These are phyloP conservation scores for Hydnomerulius pinastri DNA, from an alignment of 768 basidiomycete genomes.

Conservation along the genomic window DNA sequence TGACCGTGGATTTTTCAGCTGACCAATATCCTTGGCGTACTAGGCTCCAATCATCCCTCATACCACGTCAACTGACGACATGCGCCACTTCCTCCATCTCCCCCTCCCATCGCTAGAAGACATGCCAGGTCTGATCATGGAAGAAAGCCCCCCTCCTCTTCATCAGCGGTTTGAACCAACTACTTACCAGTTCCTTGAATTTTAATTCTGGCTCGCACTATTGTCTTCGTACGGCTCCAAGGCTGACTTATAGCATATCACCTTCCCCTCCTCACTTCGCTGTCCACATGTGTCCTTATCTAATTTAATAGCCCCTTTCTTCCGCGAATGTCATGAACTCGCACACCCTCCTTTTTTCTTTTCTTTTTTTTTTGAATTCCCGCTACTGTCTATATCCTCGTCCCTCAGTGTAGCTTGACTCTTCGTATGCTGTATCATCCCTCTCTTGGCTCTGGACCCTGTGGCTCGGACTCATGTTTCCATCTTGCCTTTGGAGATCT, in stretches of 20 bases:
- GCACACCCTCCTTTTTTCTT: conserved; percentile 9
- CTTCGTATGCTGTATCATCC: conserved; percentile 31
- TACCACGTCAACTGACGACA: conserved; percentile 78
- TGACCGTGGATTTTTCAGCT: not conserved
- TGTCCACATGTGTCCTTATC: conserved; percentile 6
- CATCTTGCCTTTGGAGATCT: conserved; percentile 9
- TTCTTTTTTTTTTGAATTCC: conserved; percentile 1
- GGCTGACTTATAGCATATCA: conserved; percentile 31
- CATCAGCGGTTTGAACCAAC: conserved; percentile 68
- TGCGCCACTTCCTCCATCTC: conserved; percentile 81
- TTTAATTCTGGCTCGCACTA: conserved; percentile 41
- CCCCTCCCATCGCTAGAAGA: conserved; percentile 77
- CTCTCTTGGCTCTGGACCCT: conserved; percentile 7
- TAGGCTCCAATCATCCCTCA: conserved; percentile 89
- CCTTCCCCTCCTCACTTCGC: conserved; percentile 5
- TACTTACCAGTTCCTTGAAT: conserved; percentile 75
- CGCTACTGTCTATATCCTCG: conserved; percentile 2
- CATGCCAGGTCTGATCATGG: conserved; percentile 73
- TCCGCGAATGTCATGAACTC: conserved; percentile 1
- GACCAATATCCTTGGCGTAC: conserved; percentile 8
- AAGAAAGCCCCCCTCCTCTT: conserved; percentile 58
- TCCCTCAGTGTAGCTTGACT: conserved; percentile 29
- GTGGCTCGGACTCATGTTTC: conserved; percentile 5
- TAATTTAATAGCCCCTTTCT: too few relatives aligned
- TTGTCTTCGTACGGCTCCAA: conserved; percentile 7